Evolutionary conservation across 306 rosid genomes (phyloP), one percentile per base, ranked within the genome.

Genomic region (Glycine soja): DNA sequence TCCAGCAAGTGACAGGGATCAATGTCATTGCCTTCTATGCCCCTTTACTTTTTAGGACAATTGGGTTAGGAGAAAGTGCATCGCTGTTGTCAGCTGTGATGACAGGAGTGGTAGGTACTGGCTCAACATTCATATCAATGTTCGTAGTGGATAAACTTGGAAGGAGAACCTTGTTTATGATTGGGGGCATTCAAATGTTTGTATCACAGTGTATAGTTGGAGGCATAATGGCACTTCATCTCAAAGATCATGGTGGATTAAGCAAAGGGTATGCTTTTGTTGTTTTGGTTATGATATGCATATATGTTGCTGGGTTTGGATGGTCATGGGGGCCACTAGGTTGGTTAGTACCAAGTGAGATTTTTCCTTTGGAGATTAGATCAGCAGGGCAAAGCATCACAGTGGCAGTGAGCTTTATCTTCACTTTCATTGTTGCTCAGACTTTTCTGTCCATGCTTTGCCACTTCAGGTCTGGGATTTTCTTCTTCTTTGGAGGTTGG

Each of bases 401-500:
- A 8, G 91, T 88, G n/a, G 89, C 89, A 46, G 86, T 85, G 84
- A 85, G 74, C 76, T 88, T 88, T 77, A 9, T 88, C 51, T 88
- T 88, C 74, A 85, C 89, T 67, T 88, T 85, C 63, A 32, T 77
- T 19, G 66, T 83, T 68, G 89, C 89, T 80, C 91, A 88, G 76
- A 80, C 59, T 53, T 88, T 88, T 83, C 79, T 88, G 5, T 8
- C 74, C 46, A 85, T 88, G 87, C 89, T 88, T 61, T 85, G 91
- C 72, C 89, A 85, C 62, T 80, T 88, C 40, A 80, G 75, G 70
- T 54, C 84, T 4, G 87, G 84, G 65, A 88, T 83, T 54, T 85
- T 88, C 84, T 85, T 88, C 86, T 85, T 88, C 70, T 88, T 85
- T 61, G 91, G 91, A n/a, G 89, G 91, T 24, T 88, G 91, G 91